Evolutionary conservation across 345 rosid genomes (phyloP).

Genomic region (Jatropha curcas): DNA sequence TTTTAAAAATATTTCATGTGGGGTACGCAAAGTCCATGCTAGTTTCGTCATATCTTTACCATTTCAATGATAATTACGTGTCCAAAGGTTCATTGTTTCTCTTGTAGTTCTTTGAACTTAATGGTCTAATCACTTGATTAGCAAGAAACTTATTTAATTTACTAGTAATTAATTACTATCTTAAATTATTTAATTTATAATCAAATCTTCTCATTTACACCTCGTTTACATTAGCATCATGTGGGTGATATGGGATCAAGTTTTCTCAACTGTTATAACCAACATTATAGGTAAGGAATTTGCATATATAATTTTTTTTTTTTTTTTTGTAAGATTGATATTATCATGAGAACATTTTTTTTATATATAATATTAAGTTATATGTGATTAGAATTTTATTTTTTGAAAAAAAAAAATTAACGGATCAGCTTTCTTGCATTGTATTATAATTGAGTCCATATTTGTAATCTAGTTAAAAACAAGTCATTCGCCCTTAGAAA

Average conservation of each 20-base stretch:
- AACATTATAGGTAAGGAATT: slow-evolving; percentile 32
- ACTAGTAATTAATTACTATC: background rate
- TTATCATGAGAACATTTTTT: background rate
- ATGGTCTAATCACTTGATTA: slow-evolving; percentile 15
- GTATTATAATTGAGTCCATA: no score
- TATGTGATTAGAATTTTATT: no score
- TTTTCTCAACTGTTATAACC: slow-evolving; percentile 79
- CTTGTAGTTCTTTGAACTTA: slow-evolving; percentile 5
- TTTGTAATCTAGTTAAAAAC: no score
- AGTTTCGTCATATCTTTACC: slow-evolving; percentile 55
- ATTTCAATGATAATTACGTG: slow-evolving; percentile 41
- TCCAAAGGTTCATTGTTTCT: slow-evolving; percentile 25
- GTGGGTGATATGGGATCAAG: slow-evolving; percentile 1
- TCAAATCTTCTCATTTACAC: slow-evolving; percentile 36
- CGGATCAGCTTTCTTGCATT: no score
- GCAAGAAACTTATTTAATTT: background rate
- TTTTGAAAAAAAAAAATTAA: no score
- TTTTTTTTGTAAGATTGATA: background rate
- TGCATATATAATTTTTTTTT: slow-evolving; percentile 11
- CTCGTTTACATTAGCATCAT: slow-evolving; percentile 29
- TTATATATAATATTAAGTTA: background rate
- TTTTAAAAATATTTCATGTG: slow-evolving; percentile 25
- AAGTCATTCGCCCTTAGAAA: no score
- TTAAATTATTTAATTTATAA: background rate
- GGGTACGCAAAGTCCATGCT: slow-evolving; percentile 45